Evolutionary conservation across 352 stramenopile genomes (phyloP).

Genomic region (Globisporangium camurandrum): DNA sequence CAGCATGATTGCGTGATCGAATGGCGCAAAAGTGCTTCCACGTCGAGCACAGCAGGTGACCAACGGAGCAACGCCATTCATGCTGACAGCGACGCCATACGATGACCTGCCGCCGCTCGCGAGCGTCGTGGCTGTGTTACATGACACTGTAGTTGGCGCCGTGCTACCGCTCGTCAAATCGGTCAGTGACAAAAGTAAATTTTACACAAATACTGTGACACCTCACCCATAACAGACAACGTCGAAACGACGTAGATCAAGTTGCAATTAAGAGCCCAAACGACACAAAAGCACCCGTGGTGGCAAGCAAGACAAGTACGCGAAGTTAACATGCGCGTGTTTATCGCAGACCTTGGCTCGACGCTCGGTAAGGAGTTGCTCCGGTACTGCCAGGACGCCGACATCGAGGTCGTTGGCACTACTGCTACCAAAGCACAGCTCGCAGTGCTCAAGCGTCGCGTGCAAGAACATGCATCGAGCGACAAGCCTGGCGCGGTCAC

Average conservation of each 20-base stretch:
- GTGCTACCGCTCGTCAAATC: slow-evolving; percentile 2
- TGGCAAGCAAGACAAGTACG: neutral
- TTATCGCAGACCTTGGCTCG: slow-evolving; percentile 63
- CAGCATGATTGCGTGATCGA: neutral
- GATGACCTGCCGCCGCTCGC: slow-evolving; percentile 4
- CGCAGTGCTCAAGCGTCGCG: slow-evolving; percentile 31
- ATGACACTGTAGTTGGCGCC: neutral
- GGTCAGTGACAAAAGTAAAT: slow-evolving; percentile 5
- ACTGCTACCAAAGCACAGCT: slow-evolving; percentile 38
- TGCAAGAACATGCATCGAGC: slow-evolving; percentile 51
- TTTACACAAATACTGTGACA: too few relatives aligned
- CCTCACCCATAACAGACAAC: too few relatives aligned
- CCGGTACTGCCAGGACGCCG: slow-evolving; percentile 45
- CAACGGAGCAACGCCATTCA: too few relatives aligned
- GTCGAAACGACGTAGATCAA: too few relatives aligned
- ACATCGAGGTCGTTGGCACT: slow-evolving; percentile 62
- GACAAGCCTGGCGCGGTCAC: slow-evolving; percentile 34
- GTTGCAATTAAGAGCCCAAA: neutral
- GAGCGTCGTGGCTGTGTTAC: slow-evolving; percentile 1
- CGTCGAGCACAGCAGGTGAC: too few relatives aligned
- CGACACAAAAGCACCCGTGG: neutral
- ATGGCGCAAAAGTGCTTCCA: neutral
- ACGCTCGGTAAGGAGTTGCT: slow-evolving; percentile 46
- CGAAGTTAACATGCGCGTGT: slow-evolving; percentile 43
- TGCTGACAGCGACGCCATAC: neutral